Conservation (phyloP, 306 rosid species). For the Lotus japonicus region DNA sequence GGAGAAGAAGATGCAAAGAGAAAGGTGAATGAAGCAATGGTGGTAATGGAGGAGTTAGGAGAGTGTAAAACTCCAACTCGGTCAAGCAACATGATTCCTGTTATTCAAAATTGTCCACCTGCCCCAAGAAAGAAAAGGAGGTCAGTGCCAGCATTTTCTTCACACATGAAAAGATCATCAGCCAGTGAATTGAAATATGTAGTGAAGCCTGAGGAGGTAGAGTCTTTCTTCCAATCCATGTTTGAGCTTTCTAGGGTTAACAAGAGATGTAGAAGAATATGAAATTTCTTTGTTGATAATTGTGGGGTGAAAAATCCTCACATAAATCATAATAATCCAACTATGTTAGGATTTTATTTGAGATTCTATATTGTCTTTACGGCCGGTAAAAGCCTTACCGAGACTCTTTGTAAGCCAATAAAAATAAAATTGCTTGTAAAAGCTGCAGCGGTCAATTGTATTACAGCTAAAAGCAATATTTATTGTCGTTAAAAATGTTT, state of each 20-base stretch:
- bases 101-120: constrained; percentile 36
- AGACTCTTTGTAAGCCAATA: too few relatives aligned
- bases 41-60: constrained; percentile 5
- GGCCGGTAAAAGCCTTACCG: too few relatives aligned
- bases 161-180: constrained; percentile 28
- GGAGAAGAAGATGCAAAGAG: background rate
- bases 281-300: background rate
- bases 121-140: constrained; percentile 44
- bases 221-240: constrained; percentile 45
- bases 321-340: background rate
- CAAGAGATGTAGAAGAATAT: constrained; percentile 41
- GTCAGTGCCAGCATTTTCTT: background rate
- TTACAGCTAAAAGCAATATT: too few relatives aligned
- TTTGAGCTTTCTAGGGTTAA: constrained; percentile 26
- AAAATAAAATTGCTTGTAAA: too few relatives aligned
- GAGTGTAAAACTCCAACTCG: constrained; percentile 50
- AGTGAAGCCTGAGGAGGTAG: constrained; percentile 40
- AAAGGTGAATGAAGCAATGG: background rate
- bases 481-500: too few relatives aligned
- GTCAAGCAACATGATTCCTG: constrained; percentile 29
- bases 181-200: constrained; percentile 16
- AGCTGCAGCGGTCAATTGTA: too few relatives aligned
- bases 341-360: background rate
- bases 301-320: background rate
- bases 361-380: too few relatives aligned